phyloP scores from a whole-genome alignment of 2,329 filamentous ascomycete genomes.

The Westerdykella aurantiaca region DNA sequence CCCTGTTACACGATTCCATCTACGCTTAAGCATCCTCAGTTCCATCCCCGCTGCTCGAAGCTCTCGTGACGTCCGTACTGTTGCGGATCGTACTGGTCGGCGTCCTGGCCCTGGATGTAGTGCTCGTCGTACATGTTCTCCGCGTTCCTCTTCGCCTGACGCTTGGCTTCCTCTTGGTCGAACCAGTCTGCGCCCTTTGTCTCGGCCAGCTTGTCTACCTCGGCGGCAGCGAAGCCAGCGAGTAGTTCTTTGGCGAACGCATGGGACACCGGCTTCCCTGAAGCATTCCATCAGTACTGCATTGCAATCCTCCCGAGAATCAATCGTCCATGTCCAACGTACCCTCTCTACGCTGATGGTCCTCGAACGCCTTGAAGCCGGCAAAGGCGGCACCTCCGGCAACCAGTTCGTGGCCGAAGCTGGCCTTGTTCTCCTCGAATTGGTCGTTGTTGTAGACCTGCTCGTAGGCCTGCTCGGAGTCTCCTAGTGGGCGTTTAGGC shows the following conservation, averaged over 20 bases:
- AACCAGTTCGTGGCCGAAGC: conserved; percentile 66
- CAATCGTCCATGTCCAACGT: conserved; percentile 15
- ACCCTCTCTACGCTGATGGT: conserved; percentile 66
- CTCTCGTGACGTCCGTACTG: conserved; percentile 33
- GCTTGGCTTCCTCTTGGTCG: conserved; percentile 46
- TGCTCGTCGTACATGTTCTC: conserved; percentile 47
- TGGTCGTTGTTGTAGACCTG: conserved; percentile 49
- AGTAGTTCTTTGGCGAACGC: conserved; percentile 72
- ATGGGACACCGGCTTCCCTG: conserved; percentile 66
- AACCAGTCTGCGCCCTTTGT: conserved; percentile 48
- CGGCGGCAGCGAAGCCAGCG: conserved; percentile 65
- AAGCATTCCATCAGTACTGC: not conserved
- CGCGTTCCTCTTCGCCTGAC: conserved; percentile 39
- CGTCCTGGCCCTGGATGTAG: conserved; percentile 37
- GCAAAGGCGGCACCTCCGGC: conserved; percentile 72
- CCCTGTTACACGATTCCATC: too few relatives aligned
- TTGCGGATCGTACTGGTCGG: conserved; percentile 45
- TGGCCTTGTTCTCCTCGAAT: conserved; percentile 52
- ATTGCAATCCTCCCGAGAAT: not conserved
- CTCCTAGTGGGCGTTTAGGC: conserved; percentile 35
- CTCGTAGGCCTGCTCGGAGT: conserved; percentile 50
- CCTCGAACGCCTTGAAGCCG: conserved; percentile 74
- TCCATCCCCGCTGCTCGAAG: conserved; percentile 14
- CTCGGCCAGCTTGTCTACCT: conserved; percentile 63
- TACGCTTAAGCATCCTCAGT: too few relatives aligned